Evolutionary conservation across 371 early-diverging fungal species (phyloP).

Genomic region (Coemansia sp.): DNA sequence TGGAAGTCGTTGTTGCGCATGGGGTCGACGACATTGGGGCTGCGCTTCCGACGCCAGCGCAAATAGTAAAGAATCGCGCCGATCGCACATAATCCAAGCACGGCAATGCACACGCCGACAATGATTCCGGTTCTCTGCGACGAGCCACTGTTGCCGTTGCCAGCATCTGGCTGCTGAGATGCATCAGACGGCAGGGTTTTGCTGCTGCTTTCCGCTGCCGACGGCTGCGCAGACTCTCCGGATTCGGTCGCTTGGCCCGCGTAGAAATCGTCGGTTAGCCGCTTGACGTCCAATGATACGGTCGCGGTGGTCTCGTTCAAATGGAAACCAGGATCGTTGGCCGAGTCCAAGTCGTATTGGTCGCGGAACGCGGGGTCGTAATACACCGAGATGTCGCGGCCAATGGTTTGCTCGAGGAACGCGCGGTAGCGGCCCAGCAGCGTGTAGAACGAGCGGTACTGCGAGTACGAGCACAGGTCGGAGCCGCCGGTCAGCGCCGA

Average conservation of each 20-base stretch:
- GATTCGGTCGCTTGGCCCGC: no score
- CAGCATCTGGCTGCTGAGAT: no score
- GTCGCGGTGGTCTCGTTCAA: no score
- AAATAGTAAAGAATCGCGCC: neutral
- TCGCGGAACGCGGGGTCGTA: no score
- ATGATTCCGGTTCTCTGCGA: neutral
- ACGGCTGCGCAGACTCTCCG: no score
- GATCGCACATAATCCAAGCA: neutral
- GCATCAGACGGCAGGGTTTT: no score
- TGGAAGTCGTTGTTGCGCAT: conserved; percentile 4
- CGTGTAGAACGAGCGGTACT: neutral
- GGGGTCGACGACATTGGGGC: neutral
- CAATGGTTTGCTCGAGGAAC: neutral
- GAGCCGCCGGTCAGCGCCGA: neutral
- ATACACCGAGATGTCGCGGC: neutral
- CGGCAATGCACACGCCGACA: neutral
- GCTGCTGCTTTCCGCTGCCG: no score
- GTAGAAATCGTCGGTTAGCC: no score
- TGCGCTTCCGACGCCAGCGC: neutral
- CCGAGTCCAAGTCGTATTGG: no score
- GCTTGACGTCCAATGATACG: no score
- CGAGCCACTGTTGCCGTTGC: neutral
- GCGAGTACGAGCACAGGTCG: neutral
- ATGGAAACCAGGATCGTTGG: no score
- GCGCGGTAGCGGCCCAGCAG: neutral